Conservation (phyloP, 192 early-diverging fungal species). For the Coemansia sp. region DNA sequence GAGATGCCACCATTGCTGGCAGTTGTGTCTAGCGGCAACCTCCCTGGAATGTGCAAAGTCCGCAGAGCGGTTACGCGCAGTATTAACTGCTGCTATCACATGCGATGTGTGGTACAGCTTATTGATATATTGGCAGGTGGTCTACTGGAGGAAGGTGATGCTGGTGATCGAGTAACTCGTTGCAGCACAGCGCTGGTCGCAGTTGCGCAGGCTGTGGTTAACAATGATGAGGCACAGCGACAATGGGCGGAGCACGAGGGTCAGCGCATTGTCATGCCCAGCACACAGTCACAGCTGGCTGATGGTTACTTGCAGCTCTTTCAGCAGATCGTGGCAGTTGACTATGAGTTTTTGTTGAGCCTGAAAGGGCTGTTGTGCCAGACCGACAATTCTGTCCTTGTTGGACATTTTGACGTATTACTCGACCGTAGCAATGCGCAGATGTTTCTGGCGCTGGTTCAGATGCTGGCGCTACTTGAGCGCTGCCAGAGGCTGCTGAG, state of each 20-base stretch:
- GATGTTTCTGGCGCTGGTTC: slow-evolving; percentile 27
- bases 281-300: neutral
- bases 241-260: slow-evolving; percentile 14
- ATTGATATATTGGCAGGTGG: neutral
- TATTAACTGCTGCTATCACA: slow-evolving; percentile 5
- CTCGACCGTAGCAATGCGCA: slow-evolving; percentile 17
- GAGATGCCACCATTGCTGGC: slow-evolving; percentile 6
- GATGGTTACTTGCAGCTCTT: slow-evolving; percentile 9
- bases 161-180: neutral
- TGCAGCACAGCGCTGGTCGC: slow-evolving; percentile 14
- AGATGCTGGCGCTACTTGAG: slow-evolving; percentile 9
- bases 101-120: slow-evolving; percentile 4
- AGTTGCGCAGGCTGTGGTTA: slow-evolving; percentile 10
- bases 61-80: neutral
- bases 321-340: slow-evolving; percentile 25
- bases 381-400: neutral
- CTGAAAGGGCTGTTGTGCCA: slow-evolving; percentile 2
- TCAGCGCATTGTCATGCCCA: neutral
- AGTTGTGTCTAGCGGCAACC: neutral
- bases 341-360: slow-evolving; percentile 19
- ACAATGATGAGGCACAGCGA: slow-evolving; percentile 9
- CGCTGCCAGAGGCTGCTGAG: neutral
- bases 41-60: neutral
- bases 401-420: slow-evolving; percentile 14
- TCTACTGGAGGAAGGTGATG: neutral